Evolutionary conservation across 306 rosid genomes (phyloP), one percentile per base, ranked within the genome.

Genomic region (Vigna hirtella): DNA sequence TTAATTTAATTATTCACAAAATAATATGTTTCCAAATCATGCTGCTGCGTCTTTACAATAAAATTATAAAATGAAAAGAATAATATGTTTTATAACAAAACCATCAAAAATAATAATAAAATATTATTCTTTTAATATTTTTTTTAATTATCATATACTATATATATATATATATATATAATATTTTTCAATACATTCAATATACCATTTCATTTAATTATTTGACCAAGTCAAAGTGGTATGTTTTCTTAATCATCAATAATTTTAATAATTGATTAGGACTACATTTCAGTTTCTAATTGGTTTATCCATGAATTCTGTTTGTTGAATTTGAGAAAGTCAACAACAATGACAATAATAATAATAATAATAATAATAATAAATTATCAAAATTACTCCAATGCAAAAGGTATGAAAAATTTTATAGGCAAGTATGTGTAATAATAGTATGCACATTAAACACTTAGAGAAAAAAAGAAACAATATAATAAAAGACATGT

Each of bases 211-310:
- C 45, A 78, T 70, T 58, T 18, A 13, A 15, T 34, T 61, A 36
- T 51, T 51, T 62, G 55, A 62, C 50, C 67, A 2, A 71, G 58
- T 13, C 28, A 73, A 66, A 74, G 15, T 53, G 67, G 48, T 36
- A 55, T 32, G 67, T 71, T 66, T 70, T 70, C 62, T 42, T 20
- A 76, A 74, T 71, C 63, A 51, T n/a, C 20, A 70, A 30, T 18
- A 42, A 67, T 50, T n/a, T 53, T 52, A 32, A 26, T 55, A 12
- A 64, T 53, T 71, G 17, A 57, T 58, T 67, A 58, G 15, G 66
- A 50, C 28, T 26, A 26, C 22, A 32, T 6, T 58, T 32, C 14
- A 62, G 13, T 58, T 9, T 79, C 15, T 36, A 51, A 71, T 17
- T 51, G 53, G n/a, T 42, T 50, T 11, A 26, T 40, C 42, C 4